Conservation (phyloP, 768 basidiomycete genomes). For the Cyathus striatus region DNA sequence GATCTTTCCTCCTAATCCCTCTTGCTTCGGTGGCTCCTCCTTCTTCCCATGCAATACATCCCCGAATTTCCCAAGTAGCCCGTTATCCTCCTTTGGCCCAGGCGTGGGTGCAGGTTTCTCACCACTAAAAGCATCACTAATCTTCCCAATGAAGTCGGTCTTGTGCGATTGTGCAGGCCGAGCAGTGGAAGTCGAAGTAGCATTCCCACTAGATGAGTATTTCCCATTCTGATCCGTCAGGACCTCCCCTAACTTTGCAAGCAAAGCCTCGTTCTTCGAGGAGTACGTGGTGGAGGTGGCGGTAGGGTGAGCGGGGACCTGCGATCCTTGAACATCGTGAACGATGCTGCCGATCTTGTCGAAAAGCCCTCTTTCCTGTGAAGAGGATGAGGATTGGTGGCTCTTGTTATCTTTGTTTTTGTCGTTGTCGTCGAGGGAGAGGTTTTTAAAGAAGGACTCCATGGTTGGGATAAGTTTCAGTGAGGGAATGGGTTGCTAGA, state of each 20-base stretch:
- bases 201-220: neutral
- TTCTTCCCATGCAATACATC: slow-evolving; percentile 3
- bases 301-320: neutral
- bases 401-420: too few species aligned
- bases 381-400: too few species aligned
- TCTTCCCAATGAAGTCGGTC: slow-evolving; percentile 3
- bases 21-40: slow-evolving; percentile 9
- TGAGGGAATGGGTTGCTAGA: too few species aligned
- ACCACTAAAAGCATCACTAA: slow-evolving; percentile 5
- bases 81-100: slow-evolving; percentile 3
- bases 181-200: neutral
- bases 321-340: neutral
- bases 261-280: neutral
- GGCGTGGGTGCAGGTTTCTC: neutral
- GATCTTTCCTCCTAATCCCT: slow-evolving; percentile 12
- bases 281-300: neutral
- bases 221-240: neutral
- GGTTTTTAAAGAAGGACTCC: too few species aligned
- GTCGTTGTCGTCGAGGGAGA: too few species aligned
- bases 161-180: neutral
- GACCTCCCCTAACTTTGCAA: neutral
- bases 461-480: too few species aligned
- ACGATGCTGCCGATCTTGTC: neutral
- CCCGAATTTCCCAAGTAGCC: slow-evolving; percentile 9
- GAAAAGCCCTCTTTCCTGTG: neutral